phyloP scores from a whole-genome alignment of 2,329 filamentous ascomycete species.

The Gnomoniopsis smithogilvyi region DNA sequence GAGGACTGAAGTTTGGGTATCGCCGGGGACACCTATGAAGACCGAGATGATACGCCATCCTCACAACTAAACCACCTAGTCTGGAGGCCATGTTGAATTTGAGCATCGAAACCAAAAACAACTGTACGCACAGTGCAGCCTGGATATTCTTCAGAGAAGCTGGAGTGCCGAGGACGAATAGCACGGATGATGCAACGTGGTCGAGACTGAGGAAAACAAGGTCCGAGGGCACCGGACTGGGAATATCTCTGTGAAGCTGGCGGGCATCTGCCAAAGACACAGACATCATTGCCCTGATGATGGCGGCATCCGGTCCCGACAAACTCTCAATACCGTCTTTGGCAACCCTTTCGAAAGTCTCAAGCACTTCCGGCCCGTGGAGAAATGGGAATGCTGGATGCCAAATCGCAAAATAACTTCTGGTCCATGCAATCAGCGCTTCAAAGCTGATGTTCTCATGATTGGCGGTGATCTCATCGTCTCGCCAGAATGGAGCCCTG shows the following conservation, averaged over 20 bases:
- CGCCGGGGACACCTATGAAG: constrained; percentile 56
- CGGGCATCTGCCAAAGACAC: constrained; percentile 52
- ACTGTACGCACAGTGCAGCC: constrained; percentile 48
- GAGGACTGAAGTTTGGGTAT: constrained; percentile 44
- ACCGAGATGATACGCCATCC: constrained; percentile 54
- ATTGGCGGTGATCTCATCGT: constrained; percentile 30
- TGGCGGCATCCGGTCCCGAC: constrained; percentile 9
- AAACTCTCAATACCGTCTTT: constrained; percentile 32
- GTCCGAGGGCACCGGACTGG: constrained; percentile 33
- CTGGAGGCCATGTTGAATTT: constrained; percentile 55
- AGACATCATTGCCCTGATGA: constrained; percentile 41
- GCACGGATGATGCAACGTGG: constrained; percentile 46
- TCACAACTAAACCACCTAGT: constrained; percentile 50
- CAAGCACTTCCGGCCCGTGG: constrained; percentile 49
- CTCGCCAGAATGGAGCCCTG: constrained; percentile 30
- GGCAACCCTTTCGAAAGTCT: constrained; percentile 41
- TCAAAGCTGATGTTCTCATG: constrained; percentile 37
- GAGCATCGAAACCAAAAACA: constrained; percentile 54
- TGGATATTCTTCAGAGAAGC: constrained; percentile 46
- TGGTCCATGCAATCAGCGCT: constrained; percentile 46
- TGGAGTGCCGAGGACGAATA: constrained; percentile 42
- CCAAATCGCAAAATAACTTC: constrained; percentile 55
- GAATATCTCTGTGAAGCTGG: constrained; percentile 32
- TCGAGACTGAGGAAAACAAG: constrained; percentile 47
- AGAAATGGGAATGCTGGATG: constrained; percentile 55